Evolutionary conservation across 1,284 basidiomycete genomes (phyloP), one percentile per base, ranked within the genome.

Genomic region (Moesziomyces antarcticus): DNA sequence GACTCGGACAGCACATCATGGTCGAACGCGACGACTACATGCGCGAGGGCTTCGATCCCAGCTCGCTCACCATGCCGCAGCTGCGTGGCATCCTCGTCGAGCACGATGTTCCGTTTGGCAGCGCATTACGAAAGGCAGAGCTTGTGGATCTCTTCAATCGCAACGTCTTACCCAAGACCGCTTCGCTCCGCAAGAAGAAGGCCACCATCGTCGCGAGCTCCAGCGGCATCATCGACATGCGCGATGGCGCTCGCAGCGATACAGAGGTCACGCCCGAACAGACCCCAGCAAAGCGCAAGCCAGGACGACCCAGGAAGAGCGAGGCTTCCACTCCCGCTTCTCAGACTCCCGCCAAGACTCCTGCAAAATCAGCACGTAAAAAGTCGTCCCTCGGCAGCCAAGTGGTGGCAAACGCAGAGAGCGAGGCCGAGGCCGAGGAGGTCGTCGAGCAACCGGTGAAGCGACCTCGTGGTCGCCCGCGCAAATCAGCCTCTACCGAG

Each of bases 121-220:
- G 90, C 3, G 89, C 90, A 1, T 91, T 92, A 78, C 93, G 92
- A 69, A 98, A 98, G 85, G 87, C 90, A 7, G 93, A 93, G 77
- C 89, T 98, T 24, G 88, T 97, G 11, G 87, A 89, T 42, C 85
- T 91, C 5, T 98, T 94, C 85, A 89, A 93, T 63, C 87, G 88
- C 57, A 86, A 73, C 61, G 49, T 81, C 64, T 41, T 70, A 58
- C 48, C 76, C 75, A 25, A 72, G 58, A 40, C 54, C 16, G 57
- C 64, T 1, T 53, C 42, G 8, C 49, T 77, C 1, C 67, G 73
- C 49, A 89, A 89, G 82, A 90, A 88, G 73, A 90, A 92, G 69
- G 86, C 89, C 46, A 68, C 90, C 53, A 88, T 72, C 43, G 65
- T 63, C 24, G 67, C 72, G 11, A 76, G 68, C 56, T 57, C 59